phyloP scores from a whole-genome alignment of 1,284 basidiomycete genomes.

The Boletus calvinii region DNA sequence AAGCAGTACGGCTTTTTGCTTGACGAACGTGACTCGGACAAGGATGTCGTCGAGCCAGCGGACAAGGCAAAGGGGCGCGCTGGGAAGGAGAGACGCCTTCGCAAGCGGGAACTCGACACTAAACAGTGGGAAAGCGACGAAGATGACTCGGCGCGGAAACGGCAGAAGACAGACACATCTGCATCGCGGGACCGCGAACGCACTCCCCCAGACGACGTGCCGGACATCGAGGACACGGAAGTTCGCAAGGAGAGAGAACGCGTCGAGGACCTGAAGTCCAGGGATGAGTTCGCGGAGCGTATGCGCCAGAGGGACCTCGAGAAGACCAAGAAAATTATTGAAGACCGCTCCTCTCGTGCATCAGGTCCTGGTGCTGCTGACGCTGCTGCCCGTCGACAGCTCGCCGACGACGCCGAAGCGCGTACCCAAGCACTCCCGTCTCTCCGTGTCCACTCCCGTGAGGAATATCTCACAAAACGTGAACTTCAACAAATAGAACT shows the following conservation, averaged over 20 bases:
- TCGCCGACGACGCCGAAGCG: constrained; percentile 85
- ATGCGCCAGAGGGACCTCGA: constrained; percentile 83
- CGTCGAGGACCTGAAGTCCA: constrained; percentile 76
- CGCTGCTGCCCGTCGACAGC: constrained; percentile 73
- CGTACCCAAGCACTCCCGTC: constrained; percentile 80
- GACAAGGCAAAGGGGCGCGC: constrained; percentile 47
- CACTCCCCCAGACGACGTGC: constrained; percentile 34
- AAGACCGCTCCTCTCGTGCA: constrained; percentile 82
- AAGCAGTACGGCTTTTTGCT: constrained; percentile 79
- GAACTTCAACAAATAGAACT: constrained; percentile 96
- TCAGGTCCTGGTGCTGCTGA: constrained; percentile 72
- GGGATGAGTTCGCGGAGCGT: constrained; percentile 92
- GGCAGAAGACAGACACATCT: constrained; percentile 50
- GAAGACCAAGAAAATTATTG: constrained; percentile 87
- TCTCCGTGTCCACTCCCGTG: constrained; percentile 82
- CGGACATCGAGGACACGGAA: constrained; percentile 69
- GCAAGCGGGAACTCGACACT: constrained; percentile 78
- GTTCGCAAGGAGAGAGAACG: constrained; percentile 73
- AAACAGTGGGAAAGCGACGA: constrained; percentile 88
- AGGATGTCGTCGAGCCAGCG: constrained; percentile 45
- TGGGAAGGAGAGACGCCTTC: constrained; percentile 59
- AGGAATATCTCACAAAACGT: constrained; percentile 95
- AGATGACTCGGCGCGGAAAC: constrained; percentile 74
- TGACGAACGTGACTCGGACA: constrained; percentile 59
- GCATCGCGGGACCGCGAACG: constrained; percentile 25